Conservation (phyloP, 129 eudicot genomes). For the Erigeron canadensis region DNA sequence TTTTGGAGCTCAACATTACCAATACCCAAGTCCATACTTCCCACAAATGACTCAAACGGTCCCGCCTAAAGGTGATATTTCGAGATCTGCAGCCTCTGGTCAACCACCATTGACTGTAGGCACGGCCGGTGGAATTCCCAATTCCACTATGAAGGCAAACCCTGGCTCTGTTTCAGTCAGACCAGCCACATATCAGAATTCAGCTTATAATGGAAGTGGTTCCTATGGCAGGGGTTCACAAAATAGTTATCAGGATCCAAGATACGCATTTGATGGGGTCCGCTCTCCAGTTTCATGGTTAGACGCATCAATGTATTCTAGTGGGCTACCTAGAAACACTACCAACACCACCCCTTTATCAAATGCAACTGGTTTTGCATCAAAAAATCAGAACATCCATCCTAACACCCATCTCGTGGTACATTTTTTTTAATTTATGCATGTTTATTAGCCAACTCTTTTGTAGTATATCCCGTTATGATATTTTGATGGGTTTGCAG, state of each 20-base stretch:
- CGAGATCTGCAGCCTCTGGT: slow-evolving; percentile 34
- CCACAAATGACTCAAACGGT: slow-evolving; percentile 46
- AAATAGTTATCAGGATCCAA: slow-evolving; percentile 36
- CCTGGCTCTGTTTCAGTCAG: slow-evolving; percentile 32
- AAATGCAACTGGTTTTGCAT: slow-evolving; percentile 26
- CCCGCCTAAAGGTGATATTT: slow-evolving; percentile 46
- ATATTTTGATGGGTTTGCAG: slow-evolving; percentile 38
- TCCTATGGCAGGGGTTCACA: slow-evolving; percentile 39
- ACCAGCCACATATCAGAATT: slow-evolving; percentile 44
- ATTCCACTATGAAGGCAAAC: slow-evolving; percentile 41
- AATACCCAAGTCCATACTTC: slow-evolving; percentile 60
- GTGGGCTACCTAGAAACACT: slow-evolving; percentile 41
- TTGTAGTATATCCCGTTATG: background rate
- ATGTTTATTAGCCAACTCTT: background rate
- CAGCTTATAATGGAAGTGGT: slow-evolving; percentile 37
- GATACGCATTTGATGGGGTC: slow-evolving; percentile 52
- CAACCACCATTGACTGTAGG: slow-evolving; percentile 44
- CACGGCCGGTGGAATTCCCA: slow-evolving; percentile 40
- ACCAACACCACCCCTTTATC: slow-evolving; percentile 15
- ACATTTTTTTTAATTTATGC: background rate
- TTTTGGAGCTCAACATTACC: slow-evolving; percentile 72
- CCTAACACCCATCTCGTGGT: slow-evolving; percentile 56
- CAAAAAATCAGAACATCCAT: slow-evolving; percentile 51
- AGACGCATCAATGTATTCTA: slow-evolving; percentile 42
- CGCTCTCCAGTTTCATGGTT: slow-evolving; percentile 59